phyloP scores from a whole-genome alignment of 2,329 filamentous ascomycete genomes.

The Remersonia thermophila region DNA sequence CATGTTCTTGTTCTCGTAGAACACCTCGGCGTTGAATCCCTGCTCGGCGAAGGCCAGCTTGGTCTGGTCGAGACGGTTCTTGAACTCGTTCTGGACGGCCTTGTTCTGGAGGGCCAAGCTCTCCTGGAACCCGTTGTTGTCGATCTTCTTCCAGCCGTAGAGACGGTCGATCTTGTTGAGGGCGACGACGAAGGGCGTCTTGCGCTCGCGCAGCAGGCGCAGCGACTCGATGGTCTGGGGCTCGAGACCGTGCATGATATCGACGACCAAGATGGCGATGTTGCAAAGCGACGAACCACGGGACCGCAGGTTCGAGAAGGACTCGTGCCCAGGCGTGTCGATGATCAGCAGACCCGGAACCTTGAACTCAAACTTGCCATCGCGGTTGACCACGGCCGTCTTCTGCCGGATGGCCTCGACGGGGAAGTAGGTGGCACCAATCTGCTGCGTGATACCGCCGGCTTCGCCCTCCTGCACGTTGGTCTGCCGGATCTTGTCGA shows the following conservation, averaged over 20 bases:
- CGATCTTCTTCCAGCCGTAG: slow-evolving; percentile 96
- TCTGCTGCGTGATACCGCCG: slow-evolving; percentile 98
- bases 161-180: slow-evolving; percentile 99
- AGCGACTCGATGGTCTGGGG: slow-evolving; percentile 96
- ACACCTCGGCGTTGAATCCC: slow-evolving; percentile 94
- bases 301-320: slow-evolving; percentile 94
- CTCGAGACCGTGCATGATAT: slow-evolving; percentile 99
- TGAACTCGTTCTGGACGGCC: slow-evolving; percentile 88
- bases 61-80: slow-evolving; percentile 76
- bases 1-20: slow-evolving; percentile 97
- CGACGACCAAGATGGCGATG: slow-evolving; percentile 96
- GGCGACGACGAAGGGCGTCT: slow-evolving; percentile 96
- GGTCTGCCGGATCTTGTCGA: slow-evolving; percentile 96
- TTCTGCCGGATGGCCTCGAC: slow-evolving; percentile 86
- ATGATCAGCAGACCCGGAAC: slow-evolving; percentile 93
- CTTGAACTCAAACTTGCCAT: slow-evolving; percentile 89
- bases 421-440: slow-evolving; percentile 98
- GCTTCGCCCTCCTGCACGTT: slow-evolving; percentile 99
- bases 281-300: slow-evolving; percentile 97
- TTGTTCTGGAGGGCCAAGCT: slow-evolving; percentile 82
- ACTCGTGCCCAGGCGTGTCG: slow-evolving; percentile 98
- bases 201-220: slow-evolving; percentile 80
- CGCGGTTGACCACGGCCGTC: slow-evolving; percentile 83
- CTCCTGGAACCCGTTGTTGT: slow-evolving; percentile 97
- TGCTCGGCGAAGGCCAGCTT: slow-evolving; percentile 93